These are phyloP conservation scores for Aspergillus proliferans DNA, from an alignment of 2,329 filamentous ascomycete genomes.

Conservation along the genomic window DNA sequence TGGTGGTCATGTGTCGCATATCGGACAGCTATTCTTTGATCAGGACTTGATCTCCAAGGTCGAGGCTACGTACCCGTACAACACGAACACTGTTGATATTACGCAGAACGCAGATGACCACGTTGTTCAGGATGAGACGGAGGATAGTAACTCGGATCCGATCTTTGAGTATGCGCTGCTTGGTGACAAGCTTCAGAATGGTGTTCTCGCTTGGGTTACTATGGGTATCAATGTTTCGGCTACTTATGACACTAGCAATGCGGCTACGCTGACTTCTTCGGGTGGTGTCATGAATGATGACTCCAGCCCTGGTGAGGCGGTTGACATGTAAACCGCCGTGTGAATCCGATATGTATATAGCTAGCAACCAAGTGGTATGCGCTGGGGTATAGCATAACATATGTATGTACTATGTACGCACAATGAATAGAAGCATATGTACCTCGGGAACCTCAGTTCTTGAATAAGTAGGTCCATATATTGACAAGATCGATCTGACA, in stretches of 20 bases:
- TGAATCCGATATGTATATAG: background rate
- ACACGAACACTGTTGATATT: slow-evolving; percentile 11
- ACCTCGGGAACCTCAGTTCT: no score
- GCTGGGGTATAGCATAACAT: no score
- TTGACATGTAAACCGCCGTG: background rate
- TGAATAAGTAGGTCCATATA: no score
- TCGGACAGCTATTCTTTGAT: slow-evolving; percentile 59
- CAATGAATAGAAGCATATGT: no score
- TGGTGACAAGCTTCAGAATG: slow-evolving; percentile 9
- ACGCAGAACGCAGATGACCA: slow-evolving; percentile 10
- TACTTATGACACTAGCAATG: slow-evolving; percentile 3
- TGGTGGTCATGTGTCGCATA: slow-evolving; percentile 48
- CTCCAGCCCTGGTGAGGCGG: background rate
- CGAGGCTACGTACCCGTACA: slow-evolving; percentile 37
- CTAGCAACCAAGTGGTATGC: no score
- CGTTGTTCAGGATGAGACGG: slow-evolving; percentile 9
- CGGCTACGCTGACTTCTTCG: background rate
- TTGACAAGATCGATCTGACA: no score
- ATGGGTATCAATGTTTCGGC: slow-evolving; percentile 9
- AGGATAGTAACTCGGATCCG: slow-evolving; percentile 8
- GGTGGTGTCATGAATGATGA: background rate
- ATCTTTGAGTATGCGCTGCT: slow-evolving; percentile 11
- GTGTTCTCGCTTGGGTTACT: slow-evolving; percentile 10
- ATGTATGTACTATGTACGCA: no score
- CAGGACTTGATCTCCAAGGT: slow-evolving; percentile 48